phyloP scores from a whole-genome alignment of 2,329 filamentous ascomycete genomes.

The Fusarium praegraminearum region DNA sequence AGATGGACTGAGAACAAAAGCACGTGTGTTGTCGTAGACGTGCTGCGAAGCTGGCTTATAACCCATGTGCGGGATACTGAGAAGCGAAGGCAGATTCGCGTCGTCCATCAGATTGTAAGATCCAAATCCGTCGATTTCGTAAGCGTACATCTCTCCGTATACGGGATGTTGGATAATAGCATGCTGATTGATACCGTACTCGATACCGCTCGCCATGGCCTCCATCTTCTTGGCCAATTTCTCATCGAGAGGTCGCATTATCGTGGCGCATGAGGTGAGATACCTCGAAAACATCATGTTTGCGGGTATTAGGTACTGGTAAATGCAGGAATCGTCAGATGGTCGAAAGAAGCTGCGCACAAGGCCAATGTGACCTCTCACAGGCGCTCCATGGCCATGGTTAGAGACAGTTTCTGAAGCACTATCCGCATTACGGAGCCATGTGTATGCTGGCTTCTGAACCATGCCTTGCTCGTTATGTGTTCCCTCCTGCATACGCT shows the following conservation, averaged over 20 bases:
- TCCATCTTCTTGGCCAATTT: slow-evolving; percentile 69
- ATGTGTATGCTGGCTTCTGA: slow-evolving; percentile 75
- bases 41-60: slow-evolving; percentile 68
- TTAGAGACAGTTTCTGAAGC: slow-evolving; percentile 87
- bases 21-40: slow-evolving; percentile 79
- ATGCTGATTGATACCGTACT: slow-evolving; percentile 75
- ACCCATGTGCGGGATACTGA: slow-evolving; percentile 71
- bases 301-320: slow-evolving; percentile 88
- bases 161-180: slow-evolving; percentile 72
- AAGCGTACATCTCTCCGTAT: slow-evolving; percentile 75
- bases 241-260: slow-evolving; percentile 61
- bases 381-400: slow-evolving; percentile 81
- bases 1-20: slow-evolving; percentile 76
- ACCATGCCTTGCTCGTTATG: slow-evolving; percentile 72
- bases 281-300: slow-evolving; percentile 86
- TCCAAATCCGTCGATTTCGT: slow-evolving; percentile 77
- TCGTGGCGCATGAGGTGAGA: slow-evolving; percentile 62
- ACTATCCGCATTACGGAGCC: slow-evolving; percentile 76
- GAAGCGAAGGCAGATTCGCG: slow-evolving; percentile 71
- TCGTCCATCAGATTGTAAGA: slow-evolving; percentile 72
- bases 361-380: slow-evolving; percentile 82
- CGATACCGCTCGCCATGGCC: slow-evolving; percentile 66
- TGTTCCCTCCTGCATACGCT: slow-evolving; percentile 78
- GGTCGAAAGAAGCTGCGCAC: slow-evolving; percentile 90
- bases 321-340: slow-evolving; percentile 87